Evolutionary conservation across 169 alveolate genomes (phyloP).

Genomic region (Eimeria necatrix): DNA sequence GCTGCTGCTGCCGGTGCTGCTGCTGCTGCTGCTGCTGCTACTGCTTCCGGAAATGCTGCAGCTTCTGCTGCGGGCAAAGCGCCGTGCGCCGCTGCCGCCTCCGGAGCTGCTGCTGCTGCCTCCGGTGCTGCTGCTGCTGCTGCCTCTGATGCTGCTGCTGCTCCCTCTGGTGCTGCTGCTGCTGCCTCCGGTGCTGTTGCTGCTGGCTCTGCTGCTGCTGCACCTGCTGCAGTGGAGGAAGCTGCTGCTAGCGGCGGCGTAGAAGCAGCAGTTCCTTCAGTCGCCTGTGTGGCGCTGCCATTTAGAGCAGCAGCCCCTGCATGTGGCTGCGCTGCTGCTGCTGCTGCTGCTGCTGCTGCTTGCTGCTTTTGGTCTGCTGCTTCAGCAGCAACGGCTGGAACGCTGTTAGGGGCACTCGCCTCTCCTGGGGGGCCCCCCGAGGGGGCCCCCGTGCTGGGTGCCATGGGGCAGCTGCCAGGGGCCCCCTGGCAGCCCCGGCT

Average conservation of each 20-base stretch:
- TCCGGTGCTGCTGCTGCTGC: not conserved
- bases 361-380: not conserved
- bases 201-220: not conserved
- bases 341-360: not conserved
- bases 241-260: not conserved
- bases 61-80: constrained; percentile 1
- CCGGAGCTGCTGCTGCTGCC: not conserved
- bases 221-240: not conserved
- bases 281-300: not conserved
- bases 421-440: not conserved
- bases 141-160: not conserved
- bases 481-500: not conserved
- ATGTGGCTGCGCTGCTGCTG: not conserved
- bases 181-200: not conserved
- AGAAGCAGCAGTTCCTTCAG: not conserved
- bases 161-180: not conserved
- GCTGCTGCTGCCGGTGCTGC: not conserved
- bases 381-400: not conserved
- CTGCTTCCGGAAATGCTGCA: not conserved
- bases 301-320: constrained; percentile 9
- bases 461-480: not conserved
- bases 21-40: constrained; percentile 23
- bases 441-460: not conserved
- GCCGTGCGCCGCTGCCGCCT: not conserved
- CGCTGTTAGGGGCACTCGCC: not conserved